Evolutionary conservation across 1,284 basidiomycete species (phyloP), one percentile per base, ranked within the genome.

Genomic region (Sporisorium iseilematis-ciliati): DNA sequence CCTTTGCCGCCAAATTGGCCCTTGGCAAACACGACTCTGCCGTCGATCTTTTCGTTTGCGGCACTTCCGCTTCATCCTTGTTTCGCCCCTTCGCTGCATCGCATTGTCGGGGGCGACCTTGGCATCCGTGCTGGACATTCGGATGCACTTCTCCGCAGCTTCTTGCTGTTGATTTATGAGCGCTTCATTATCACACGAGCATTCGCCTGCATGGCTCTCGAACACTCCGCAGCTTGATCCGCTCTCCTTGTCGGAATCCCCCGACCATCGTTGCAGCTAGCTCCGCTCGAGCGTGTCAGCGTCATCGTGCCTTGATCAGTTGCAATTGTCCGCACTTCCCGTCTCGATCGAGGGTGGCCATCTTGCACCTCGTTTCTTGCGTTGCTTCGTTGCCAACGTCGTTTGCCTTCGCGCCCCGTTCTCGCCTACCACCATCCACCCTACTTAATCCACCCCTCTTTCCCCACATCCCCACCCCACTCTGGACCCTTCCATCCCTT

Each of bases 281-380:
- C 56, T 57, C 56, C 51, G 52, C 60, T 29, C 26, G 48, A 57
- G 67, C 43, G 16, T 51, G 12, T 31, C 26, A 23, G 41, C 68
- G 68, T 70, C 68, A 65, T 60, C n/a, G 11, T 60, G 46, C 61
- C 54, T 60, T 25, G 11, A 43, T 41, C 20, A 55, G 42, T 33
- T 20, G 43, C 29, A 16, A 38, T 42, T 2, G 42, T 21, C 8
- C 20, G 8, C 20, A 23, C 23, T 5, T 12, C 11, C 11, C 43
- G 43, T 46, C 54, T 38, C 54, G 54, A 57, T 57, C 42, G 42
- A 46, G 42, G 16, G 21, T 57, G 43, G 38, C 46, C 48, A 21
- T 20, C 57, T 33, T 21, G n/a, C 42, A 21, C 41, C 40, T 48
- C 35, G n/a, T 12, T 58, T 50, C 16, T 18, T 48, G 11, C 45